Percentiles rank a stretch among this genome's conserved stretches.
Conservation (phyloP, 169 alveolate genomes). For the Amoebophrya sp. region DNA sequence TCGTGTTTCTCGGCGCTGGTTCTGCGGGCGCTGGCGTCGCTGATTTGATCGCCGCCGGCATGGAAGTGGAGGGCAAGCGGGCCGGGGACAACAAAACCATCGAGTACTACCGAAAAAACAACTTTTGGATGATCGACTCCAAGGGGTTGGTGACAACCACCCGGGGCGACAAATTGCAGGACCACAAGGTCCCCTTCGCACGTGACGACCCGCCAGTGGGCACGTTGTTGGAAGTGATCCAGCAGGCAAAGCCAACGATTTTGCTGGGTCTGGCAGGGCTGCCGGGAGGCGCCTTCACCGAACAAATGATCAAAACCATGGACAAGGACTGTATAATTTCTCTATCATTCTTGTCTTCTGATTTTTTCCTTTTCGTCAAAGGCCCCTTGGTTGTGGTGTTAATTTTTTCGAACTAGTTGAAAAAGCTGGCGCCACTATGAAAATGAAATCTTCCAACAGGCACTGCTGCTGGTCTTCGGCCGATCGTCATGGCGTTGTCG, state of each 20-base stretch:
- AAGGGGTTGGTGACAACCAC: conserved; percentile 52
- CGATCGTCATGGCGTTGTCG: conserved; percentile 53
- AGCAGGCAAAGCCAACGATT: conserved; percentile 47
- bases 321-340: conserved; percentile 15
- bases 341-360: too few relatives aligned
- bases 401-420: too few relatives aligned
- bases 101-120: conserved; percentile 31
- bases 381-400: too few relatives aligned
- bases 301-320: conserved; percentile 37
- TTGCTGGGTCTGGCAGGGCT: conserved; percentile 51
- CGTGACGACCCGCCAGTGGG: conserved; percentile 39
- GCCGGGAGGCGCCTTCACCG: conserved; percentile 48
- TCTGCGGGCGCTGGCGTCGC: conserved; percentile 53
- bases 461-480: not conserved
- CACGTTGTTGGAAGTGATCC: conserved; percentile 44
- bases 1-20: conserved; percentile 54
- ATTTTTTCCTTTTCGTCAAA: too few relatives aligned
- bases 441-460: too few relatives aligned
- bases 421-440: too few relatives aligned
- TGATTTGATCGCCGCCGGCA: conserved; percentile 44
- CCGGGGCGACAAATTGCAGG: conserved; percentile 43
- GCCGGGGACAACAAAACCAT: not conserved
- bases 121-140: conserved; percentile 54
- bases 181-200: conserved; percentile 34
- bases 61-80: conserved; percentile 46